Evolutionary conservation across 306 rosid species (phyloP), one percentile per base, ranked within the genome.

Genomic region (Prunus mume): DNA sequence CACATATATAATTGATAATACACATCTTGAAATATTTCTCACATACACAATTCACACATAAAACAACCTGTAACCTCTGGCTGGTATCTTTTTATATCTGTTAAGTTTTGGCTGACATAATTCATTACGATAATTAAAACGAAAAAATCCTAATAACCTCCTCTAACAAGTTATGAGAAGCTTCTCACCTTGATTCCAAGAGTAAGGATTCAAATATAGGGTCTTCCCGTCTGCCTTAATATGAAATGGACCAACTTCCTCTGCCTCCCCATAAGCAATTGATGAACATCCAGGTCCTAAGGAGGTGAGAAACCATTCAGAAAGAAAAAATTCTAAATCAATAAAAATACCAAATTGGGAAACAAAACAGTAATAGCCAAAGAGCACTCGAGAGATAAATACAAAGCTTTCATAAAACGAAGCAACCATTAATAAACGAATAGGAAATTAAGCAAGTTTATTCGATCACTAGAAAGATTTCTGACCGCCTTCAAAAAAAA

Each of bases 231-330:
- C 95, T 49, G 88, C 57, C 27, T 80, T 76, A 65, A 91, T 87
- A 78, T 91, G 95, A 81, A 94, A 90, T 30, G 98, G 97, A 13
- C 98, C 97, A 75, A 91, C 80, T 85, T 94, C 98, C 78, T 91
- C 98, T 32, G 98, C 91, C 78, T 87, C 87, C 2, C 98, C 97
- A 34, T 15, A 91, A 74, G 94, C 98, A 80, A 91, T 88, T 57
- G 97, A 93, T 30, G 98, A 93, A 80, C 98, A 93, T 49, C 98
- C 98, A 76, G 98, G 98, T 43, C 98, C 98, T 93, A 50, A 55
- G 75, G 51, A 72, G 32, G 34, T 54, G 56, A 45, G n/a, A 72
- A 71, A 51, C 78, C 24, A 24, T 49, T 47, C 69, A 55, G 18
- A 66, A 25, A 11, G 52, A 47, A 47, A 11, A 65, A 30, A 41